Conservation (phyloP, 345 rosid genomes). For the Hibiscus syriacus region DNA sequence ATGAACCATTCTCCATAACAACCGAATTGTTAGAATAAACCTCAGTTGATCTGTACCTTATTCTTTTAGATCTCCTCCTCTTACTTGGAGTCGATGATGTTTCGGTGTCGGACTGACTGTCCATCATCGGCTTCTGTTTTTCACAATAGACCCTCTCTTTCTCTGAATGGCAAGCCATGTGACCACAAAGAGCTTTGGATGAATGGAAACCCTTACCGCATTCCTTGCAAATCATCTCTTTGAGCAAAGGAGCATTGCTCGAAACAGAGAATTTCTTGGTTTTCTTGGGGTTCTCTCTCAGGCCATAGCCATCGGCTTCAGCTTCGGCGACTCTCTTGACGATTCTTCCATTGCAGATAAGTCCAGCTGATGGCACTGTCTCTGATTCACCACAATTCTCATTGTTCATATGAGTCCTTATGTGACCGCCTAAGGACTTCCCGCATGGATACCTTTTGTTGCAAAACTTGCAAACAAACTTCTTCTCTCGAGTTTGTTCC, state of each 20-base stretch:
- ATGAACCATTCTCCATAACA: conserved; percentile 31
- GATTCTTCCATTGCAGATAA: too few relatives aligned
- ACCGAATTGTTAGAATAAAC: conserved; percentile 21
- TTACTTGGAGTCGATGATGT: conserved; percentile 14
- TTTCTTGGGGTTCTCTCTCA: background rate
- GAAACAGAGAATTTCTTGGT: background rate
- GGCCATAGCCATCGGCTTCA: background rate
- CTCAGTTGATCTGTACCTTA: conserved; percentile 33
- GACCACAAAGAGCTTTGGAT: background rate
- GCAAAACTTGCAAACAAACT: background rate
- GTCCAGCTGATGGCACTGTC: background rate
- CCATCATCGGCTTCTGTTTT: background rate
- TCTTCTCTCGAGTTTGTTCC: background rate
- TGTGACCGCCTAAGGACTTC: background rate
- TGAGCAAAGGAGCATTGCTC: background rate
- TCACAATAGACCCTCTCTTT: background rate
- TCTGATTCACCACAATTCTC: background rate
- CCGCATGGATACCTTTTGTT: background rate
- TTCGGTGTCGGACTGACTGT: background rate
- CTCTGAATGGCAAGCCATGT: background rate
- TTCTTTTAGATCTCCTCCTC: conserved; percentile 55
- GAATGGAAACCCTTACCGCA: background rate
- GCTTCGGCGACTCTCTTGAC: background rate
- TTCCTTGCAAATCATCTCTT: background rate
- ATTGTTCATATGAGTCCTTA: background rate